Evolutionary conservation across 2,329 filamentous ascomycete species (phyloP).

Genomic region (Calonectria honghensis): DNA sequence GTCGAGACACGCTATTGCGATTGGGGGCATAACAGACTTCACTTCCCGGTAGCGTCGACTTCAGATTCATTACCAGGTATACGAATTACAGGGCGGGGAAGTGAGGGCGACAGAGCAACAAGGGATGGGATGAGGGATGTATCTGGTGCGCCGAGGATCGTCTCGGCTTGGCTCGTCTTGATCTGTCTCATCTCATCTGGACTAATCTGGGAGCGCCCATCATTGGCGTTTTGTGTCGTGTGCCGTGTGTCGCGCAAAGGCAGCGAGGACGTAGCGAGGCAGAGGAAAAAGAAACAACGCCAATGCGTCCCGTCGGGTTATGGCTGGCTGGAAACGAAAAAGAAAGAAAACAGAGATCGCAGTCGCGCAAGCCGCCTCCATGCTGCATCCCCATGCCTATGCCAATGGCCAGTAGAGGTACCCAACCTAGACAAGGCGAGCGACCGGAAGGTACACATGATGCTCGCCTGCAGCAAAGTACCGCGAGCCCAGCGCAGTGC

Average conservation of each 20-base stretch:
- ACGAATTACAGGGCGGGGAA: conserved; percentile 38
- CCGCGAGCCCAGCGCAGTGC: conserved; percentile 20
- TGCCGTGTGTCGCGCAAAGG: conserved; percentile 26
- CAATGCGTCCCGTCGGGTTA: conserved; percentile 35
- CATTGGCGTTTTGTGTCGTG: conserved; percentile 21
- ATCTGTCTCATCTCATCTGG: conserved; percentile 35
- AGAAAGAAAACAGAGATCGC: not conserved
- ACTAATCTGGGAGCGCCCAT: conserved; percentile 12
- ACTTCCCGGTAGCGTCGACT: conserved; percentile 51
- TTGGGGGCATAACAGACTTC: conserved; percentile 53
- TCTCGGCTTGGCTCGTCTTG: conserved; percentile 28
- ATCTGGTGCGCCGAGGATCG: conserved; percentile 13
- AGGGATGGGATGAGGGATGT: conserved; percentile 30
- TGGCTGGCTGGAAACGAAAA: not conserved
- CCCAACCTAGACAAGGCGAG: conserved; percentile 24
- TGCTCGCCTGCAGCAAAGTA: conserved; percentile 28
- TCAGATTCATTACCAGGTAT: conserved; percentile 48
- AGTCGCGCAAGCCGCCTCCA: not conserved
- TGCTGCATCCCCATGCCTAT: not conserved
- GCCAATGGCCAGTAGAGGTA: not conserved
- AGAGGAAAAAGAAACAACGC: conserved; percentile 24
- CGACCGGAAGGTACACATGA: conserved; percentile 29
- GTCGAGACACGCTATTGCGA: conserved; percentile 51
- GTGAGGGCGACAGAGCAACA: conserved; percentile 21
- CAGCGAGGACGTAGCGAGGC: conserved; percentile 15